These are phyloP conservation scores for Phytophthora quininea DNA, from an alignment of 352 stramenopile species.

Conservation along the genomic window DNA sequence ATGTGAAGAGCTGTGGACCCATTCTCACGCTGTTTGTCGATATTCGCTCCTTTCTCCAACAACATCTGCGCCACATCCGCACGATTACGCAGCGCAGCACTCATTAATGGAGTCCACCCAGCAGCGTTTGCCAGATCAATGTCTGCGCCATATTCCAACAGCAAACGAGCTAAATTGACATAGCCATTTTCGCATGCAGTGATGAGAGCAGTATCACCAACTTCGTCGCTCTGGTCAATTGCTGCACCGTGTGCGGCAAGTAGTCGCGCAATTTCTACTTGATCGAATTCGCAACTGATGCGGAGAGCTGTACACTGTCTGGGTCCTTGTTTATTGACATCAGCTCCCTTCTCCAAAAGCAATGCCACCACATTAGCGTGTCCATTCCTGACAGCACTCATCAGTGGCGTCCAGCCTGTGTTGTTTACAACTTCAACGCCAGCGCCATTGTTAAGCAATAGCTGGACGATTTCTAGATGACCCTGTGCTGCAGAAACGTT, in stretches of 20 bases:
- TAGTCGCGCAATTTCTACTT: not conserved
- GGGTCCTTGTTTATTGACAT: not conserved
- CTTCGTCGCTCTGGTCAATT: not conserved
- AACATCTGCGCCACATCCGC: too few relatives aligned
- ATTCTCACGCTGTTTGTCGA: slow-evolving; percentile 2
- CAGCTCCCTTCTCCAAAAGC: slow-evolving; percentile 3
- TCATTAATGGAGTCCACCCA: too few relatives aligned
- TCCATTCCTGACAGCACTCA: not conserved
- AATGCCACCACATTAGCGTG: slow-evolving; percentile 2
- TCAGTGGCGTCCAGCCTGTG: not conserved
- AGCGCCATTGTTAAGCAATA: slow-evolving; percentile 4
- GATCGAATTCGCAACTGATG: not conserved
- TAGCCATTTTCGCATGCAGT: not conserved
- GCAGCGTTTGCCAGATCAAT: not conserved
- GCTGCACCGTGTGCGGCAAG: not conserved
- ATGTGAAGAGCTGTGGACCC: slow-evolving; percentile 3
- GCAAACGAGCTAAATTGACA: slow-evolving; percentile 1
- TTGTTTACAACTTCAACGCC: not conserved
- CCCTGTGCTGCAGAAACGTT: slow-evolving; percentile 1
- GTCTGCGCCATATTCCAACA: slow-evolving; percentile 12
- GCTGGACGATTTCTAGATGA: not conserved
- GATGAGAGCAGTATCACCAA: not conserved
- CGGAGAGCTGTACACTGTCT: not conserved
- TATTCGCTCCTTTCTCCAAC: slow-evolving; percentile 1
- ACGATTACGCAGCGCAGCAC: too few relatives aligned